phyloP scores from a whole-genome alignment of 306 rosid species.

The Pyrus bretschneideri region DNA sequence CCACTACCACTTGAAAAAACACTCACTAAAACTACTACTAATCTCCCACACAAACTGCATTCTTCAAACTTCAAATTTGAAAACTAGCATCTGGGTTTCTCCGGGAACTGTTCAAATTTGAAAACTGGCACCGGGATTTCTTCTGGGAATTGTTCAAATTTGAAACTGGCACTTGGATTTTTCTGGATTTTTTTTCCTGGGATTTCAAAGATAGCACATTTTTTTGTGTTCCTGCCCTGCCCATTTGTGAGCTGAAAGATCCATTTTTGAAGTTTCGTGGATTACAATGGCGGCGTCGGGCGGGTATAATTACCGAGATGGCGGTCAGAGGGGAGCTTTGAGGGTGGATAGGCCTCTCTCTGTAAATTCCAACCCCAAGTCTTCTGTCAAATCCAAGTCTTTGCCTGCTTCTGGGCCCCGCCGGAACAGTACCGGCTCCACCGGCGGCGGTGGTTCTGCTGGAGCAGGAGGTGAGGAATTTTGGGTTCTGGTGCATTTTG shows the following conservation, averaged over 20 bases:
- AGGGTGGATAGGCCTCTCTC: slow-evolving; percentile 50
- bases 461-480: slow-evolving; percentile 45
- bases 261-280: slow-evolving; percentile 5
- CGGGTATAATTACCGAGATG: slow-evolving; percentile 45
- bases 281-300: slow-evolving; percentile 61
- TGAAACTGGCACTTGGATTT: slow-evolving; percentile 12
- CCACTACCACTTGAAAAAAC: slow-evolving; percentile 20
- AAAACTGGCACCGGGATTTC: slow-evolving; percentile 3
- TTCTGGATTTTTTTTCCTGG: not conserved
- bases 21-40: not conserved
- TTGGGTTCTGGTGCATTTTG: not conserved
- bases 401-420: slow-evolving; percentile 52
- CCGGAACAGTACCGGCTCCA: slow-evolving; percentile 64
- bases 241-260: not conserved
- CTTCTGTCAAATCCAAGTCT: slow-evolving; percentile 55
- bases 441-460: slow-evolving; percentile 11
- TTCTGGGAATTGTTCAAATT: not conserved
- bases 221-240: slow-evolving; percentile 16
- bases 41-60: not conserved
- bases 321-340: slow-evolving; percentile 46
- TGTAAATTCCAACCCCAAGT: slow-evolving; percentile 43
- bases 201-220: not conserved
- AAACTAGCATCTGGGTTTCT: slow-evolving; percentile 8
- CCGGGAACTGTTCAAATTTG: not conserved
- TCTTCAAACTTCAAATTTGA: not conserved